Conservation (phyloP, 192 early-diverging fungal genomes). For the Phycomyces nitens region DNA sequence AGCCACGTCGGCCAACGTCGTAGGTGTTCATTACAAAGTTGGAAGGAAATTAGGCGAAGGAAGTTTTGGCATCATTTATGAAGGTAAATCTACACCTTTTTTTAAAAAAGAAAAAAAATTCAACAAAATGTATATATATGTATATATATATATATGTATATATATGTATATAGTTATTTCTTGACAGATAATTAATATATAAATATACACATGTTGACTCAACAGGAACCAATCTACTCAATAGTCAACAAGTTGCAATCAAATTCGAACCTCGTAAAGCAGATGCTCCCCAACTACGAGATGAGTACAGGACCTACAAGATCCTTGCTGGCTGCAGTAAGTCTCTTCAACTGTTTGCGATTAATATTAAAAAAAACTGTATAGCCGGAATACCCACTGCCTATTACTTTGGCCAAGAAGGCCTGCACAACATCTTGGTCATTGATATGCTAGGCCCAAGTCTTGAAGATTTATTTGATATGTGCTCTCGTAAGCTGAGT, state of each 20-base stretch:
- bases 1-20: constrained; percentile 60
- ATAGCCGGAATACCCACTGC: constrained; percentile 83
- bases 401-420: constrained; percentile 97
- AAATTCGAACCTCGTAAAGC: constrained; percentile 97
- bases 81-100: constrained; percentile 58
- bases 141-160: not conserved
- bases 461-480: constrained; percentile 95
- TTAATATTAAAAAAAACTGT: too few species aligned
- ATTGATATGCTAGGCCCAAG: constrained; percentile 94
- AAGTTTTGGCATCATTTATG: constrained; percentile 97
- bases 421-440: constrained; percentile 90
- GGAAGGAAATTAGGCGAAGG: constrained; percentile 97
- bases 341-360: too few species aligned
- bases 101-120: too few species aligned
- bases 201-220: not conserved
- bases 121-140: not conserved
- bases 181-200: not conserved
- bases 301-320: constrained; percentile 96
- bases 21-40: constrained; percentile 94
- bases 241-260: constrained; percentile 92
- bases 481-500: constrained; percentile 85
- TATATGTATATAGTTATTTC: not conserved
- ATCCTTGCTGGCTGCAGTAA: constrained; percentile 72
- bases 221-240: constrained; percentile 79
- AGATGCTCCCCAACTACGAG: constrained; percentile 94